Evolutionary conservation across 495 filamentous ascomycete genomes (phyloP), one percentile per base, ranked within the genome.

Genomic region (Acidomyces sp.): DNA sequence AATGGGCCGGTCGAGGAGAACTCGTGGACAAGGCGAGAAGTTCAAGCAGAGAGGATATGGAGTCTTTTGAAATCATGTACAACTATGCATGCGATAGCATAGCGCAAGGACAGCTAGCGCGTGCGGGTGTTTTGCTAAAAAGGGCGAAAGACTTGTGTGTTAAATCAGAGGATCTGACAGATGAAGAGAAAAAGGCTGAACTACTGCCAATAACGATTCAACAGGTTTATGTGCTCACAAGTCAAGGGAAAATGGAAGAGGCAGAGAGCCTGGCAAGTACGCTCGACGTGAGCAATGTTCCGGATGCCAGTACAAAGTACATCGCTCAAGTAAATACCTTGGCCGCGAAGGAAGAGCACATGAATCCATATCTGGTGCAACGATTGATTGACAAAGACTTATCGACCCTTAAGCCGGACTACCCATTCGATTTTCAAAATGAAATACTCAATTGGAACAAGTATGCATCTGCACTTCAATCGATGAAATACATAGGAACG

Each of bases 11-110:
- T 30, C 58, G 70, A 29, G 61, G 69, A 13, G 61, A 72, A 39
- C 55, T 70, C 13, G 70, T 70, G 25, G 39, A 45, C 38, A 65
- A 60, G 49, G 72, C 68, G 45, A 71, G 82, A 55, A n/a, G n/a
- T n/a, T 67, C 76, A 11, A 66, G 63, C 13, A 68, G 78, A 43
- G 83, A 85, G 41, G 84, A 93, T 52, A 59, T 93, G 32, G 85
- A 95, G 54, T 77, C 78, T 3, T 97, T 96, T 51, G 90, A 97
- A 61, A 92, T 80, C 3, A 73, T 85, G 0, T 97, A 87, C 61
- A 97, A 97, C 64, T 77, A 80, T 6, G 92, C 87, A 17, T 96
- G 88, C 56, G 72, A 71, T 30, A 80, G 77, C 55, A 81, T 96
- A 54, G 84, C 85, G 7, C 69, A 78, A 44, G 82, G 80, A 9